Evolutionary conservation across 805 yeast species (phyloP).

Genomic region (Scheffersomyces coipomensis): DNA sequence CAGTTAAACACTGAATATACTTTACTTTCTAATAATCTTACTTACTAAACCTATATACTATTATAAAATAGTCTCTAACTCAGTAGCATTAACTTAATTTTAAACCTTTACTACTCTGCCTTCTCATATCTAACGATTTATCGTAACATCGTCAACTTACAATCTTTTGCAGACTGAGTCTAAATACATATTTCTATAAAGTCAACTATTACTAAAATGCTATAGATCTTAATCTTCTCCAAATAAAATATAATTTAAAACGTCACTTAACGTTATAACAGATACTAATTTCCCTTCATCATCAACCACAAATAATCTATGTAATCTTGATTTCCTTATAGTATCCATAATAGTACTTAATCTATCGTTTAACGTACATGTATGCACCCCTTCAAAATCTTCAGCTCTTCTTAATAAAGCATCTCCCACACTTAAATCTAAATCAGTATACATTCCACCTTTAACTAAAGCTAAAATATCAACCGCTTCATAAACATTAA

Average conservation of each 20-base stretch:
- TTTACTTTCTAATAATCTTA: too few species aligned
- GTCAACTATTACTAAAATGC: too few species aligned
- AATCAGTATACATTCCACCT: conserved; percentile 90
- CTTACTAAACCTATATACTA: too few species aligned
- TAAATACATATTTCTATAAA: too few species aligned
- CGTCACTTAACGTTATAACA: conserved; percentile 88
- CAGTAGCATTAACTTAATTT: too few species aligned
- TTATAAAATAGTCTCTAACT: too few species aligned
- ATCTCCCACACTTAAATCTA: conserved; percentile 90
- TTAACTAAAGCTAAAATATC: conserved; percentile 90
- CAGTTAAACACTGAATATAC: too few species aligned
- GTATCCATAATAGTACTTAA: conserved; percentile 90
- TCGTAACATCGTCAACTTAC: too few species aligned
- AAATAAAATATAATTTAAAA: conserved; percentile 74
- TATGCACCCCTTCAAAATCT: conserved; percentile 96
- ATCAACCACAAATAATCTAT: conserved; percentile 89
- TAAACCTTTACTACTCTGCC: too few species aligned
- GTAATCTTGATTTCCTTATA: conserved; percentile 85
- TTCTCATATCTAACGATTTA: too few species aligned
- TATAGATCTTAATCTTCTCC: conserved; percentile 54
- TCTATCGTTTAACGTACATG: conserved; percentile 86
- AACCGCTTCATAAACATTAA: conserved; percentile 93
- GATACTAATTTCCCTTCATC: conserved; percentile 75
- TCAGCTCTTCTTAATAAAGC: conserved; percentile 91
- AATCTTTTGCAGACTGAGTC: too few species aligned